These are phyloP conservation scores for Malassezia nana DNA, from an alignment of 1,284 basidiomycete species.

Conservation along the genomic window DNA sequence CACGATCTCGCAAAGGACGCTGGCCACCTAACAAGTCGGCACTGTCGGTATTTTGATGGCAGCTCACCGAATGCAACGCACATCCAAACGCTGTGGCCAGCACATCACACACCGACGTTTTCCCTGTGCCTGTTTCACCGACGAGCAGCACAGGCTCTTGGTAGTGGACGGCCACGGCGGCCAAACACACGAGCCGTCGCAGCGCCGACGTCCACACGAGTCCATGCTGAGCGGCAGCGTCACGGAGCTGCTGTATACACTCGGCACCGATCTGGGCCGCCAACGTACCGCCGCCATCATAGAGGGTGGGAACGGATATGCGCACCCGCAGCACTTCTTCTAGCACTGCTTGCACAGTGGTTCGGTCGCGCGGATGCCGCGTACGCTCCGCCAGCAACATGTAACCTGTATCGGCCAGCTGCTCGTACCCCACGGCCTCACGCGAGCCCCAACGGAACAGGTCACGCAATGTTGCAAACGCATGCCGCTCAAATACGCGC, in stretches of 20 bases:
- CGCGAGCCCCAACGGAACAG: slow-evolving; percentile 93
- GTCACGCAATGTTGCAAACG: slow-evolving; percentile 92
- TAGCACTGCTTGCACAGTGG: slow-evolving; percentile 80
- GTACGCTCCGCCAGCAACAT: slow-evolving; percentile 93
- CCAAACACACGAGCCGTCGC: slow-evolving; percentile 75
- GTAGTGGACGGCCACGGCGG: slow-evolving; percentile 71
- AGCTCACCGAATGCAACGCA: slow-evolving; percentile 70
- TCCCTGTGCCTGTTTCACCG: slow-evolving; percentile 93
- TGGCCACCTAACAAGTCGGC: slow-evolving; percentile 91
- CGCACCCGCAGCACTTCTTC: slow-evolving; percentile 80
- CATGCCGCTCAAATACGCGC: slow-evolving; percentile 92
- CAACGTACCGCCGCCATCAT: slow-evolving; percentile 45
- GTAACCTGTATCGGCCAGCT: slow-evolving; percentile 90
- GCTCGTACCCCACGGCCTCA: slow-evolving; percentile 71
- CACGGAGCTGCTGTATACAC: slow-evolving; percentile 18
- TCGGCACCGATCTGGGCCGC: slow-evolving; percentile 32
- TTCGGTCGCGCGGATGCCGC: slow-evolving; percentile 72
- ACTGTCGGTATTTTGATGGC: slow-evolving; percentile 99
- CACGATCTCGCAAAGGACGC: slow-evolving; percentile 77
- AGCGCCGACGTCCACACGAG: slow-evolving; percentile 88
- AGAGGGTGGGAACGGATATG: slow-evolving; percentile 59
- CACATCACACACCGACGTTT: slow-evolving; percentile 91
- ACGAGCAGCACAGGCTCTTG: slow-evolving; percentile 96
- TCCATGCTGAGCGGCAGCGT: slow-evolving; percentile 50
- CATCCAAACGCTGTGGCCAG: slow-evolving; percentile 63